Evolutionary conservation across 192 early-diverging fungal genomes (phyloP).

Genomic region (Backusella tuberculispora): DNA sequence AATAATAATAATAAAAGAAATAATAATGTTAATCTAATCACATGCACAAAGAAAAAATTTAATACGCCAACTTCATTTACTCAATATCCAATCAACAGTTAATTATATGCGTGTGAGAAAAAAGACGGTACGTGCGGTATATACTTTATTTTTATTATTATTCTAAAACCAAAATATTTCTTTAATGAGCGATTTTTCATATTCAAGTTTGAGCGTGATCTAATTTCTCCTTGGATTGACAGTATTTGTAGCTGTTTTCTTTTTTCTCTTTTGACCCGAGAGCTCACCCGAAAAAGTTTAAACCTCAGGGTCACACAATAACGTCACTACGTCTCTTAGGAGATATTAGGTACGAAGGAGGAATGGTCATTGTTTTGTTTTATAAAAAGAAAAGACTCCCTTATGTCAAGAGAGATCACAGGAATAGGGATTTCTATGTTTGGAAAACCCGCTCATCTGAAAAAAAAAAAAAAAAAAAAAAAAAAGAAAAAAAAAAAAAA

Average conservation of each 20-base stretch:
- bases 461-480: not conserved
- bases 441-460: not conserved
- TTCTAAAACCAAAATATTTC: not conserved
- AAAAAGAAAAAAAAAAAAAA: no score
- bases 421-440: slow-evolving; percentile 1
- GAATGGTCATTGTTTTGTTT: not conserved
- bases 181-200: not conserved
- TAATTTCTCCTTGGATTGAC: not conserved
- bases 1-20: not conserved
- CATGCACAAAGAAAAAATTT: not conserved
- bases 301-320: not conserved
- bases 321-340: not conserved
- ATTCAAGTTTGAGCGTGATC: not conserved
- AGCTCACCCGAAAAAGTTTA: slow-evolving; percentile 5
- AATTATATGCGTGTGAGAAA: not conserved
- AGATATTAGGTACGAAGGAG: not conserved
- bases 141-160: not conserved
- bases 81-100: not conserved
- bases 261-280: not conserved
- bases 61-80: slow-evolving; percentile 12
- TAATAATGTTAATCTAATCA: slow-evolving; percentile 13
- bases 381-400: not conserved
- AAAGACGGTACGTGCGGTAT: not conserved
- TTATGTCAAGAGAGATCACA: not conserved
- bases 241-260: not conserved